Conservation (phyloP, 495 filamentous ascomycete species). For the Halenospora varia region DNA sequence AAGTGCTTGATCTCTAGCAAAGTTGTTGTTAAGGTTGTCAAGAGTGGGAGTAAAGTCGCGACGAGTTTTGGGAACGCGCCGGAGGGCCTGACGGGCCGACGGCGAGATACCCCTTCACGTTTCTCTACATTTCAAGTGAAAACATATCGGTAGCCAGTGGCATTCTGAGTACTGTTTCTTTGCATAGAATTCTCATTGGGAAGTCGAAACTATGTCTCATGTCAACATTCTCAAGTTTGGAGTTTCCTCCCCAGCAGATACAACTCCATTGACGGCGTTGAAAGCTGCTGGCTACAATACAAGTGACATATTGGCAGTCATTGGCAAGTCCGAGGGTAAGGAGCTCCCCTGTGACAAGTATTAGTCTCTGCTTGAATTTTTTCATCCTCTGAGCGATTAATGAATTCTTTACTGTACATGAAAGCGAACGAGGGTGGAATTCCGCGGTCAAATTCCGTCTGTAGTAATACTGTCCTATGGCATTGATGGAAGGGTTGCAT, state of each 20-base stretch:
- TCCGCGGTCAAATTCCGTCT: too few relatives aligned
- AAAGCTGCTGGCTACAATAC: constrained; percentile 19
- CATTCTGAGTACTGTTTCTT: too few relatives aligned
- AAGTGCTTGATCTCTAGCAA: neutral
- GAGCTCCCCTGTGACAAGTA: neutral
- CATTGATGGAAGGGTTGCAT: neutral
- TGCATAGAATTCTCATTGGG: too few relatives aligned
- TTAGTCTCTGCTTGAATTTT: neutral
- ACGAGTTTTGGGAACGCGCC: neutral
- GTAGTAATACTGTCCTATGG: too few relatives aligned
- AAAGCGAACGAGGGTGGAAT: too few relatives aligned
- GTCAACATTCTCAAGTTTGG: constrained; percentile 26
- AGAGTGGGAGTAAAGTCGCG: neutral
- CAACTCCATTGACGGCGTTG: constrained; percentile 13
- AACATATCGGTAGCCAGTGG: too few relatives aligned
- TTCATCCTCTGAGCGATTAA: too few relatives aligned
- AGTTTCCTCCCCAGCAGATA: constrained; percentile 25
- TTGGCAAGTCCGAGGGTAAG: constrained; percentile 25
- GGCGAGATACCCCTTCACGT: too few relatives aligned
- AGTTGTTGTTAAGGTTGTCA: neutral
- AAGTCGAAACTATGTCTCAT: constrained; percentile 10
- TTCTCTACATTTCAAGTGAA: too few relatives aligned
- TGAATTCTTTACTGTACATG: too few relatives aligned
- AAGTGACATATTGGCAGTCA: constrained; percentile 16
- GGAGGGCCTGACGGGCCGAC: neutral